Conservation (phyloP, 2,329 filamentous ascomycete genomes). For the Emergomyces pasteurianus region DNA sequence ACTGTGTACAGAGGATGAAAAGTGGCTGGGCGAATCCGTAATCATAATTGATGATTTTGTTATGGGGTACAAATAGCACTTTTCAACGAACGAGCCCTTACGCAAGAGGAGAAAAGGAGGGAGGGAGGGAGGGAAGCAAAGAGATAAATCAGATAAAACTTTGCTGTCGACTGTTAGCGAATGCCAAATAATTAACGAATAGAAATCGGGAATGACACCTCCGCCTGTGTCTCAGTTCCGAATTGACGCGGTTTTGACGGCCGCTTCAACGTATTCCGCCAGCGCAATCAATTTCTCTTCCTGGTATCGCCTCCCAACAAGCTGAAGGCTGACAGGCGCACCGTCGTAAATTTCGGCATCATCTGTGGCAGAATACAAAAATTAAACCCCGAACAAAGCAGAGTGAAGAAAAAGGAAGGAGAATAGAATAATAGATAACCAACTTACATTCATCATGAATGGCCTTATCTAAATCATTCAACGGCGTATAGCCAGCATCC, state of each 20-base stretch:
- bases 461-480: slow-evolving; percentile 31
- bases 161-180: background rate
- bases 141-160: background rate
- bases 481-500: slow-evolving; percentile 22
- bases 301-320: slow-evolving; percentile 38
- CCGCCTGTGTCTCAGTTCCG: background rate
- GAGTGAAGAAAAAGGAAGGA: background rate
- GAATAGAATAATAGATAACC: background rate
- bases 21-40: background rate
- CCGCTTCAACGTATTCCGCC: slow-evolving; percentile 28
- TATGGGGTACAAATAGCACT: background rate
- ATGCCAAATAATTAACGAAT: background rate
- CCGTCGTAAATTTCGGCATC: slow-evolving; percentile 39
- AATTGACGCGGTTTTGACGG: background rate
- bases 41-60: background rate
- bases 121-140: background rate
- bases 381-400: background rate
- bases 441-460: slow-evolving; percentile 39
- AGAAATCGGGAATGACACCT: background rate
- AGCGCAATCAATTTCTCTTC: slow-evolving; percentile 41
- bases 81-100: background rate
- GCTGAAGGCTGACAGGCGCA: slow-evolving; percentile 37
- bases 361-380: slow-evolving; percentile 21
- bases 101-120: background rate
- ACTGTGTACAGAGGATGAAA: background rate